A percentile compares a stretch with the other conserved stretches of the same genome.
These are phyloP conservation scores for Multifurca ochricompacta DNA, from an alignment of 768 basidiomycete genomes.

Conservation along the genomic window DNA sequence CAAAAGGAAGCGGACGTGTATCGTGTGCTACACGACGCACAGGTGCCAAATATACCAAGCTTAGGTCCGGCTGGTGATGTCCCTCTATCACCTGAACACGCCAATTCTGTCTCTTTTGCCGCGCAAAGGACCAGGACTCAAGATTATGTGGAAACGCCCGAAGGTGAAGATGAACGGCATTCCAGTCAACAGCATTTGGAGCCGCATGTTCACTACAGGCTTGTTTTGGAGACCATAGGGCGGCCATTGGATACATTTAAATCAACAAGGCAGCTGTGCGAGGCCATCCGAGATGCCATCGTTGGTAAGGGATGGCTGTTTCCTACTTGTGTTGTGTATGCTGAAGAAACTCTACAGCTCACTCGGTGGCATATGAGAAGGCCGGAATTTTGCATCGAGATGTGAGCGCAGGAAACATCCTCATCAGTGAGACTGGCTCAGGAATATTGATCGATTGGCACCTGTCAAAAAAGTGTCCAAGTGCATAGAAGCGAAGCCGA, in stretches of 20 bases:
- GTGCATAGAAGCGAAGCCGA: background rate
- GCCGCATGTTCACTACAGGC: background rate
- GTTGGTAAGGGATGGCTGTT: background rate
- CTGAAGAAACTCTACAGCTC: background rate
- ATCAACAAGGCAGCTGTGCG: background rate
- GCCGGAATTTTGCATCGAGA: conserved; percentile 3
- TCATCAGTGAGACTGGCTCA: background rate
- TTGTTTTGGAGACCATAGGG: background rate
- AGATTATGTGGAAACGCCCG: background rate
- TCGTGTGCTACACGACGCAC: background rate
- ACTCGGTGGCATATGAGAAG: background rate
- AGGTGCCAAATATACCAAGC: background rate
- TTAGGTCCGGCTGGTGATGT: background rate
- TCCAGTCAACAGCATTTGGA: background rate
- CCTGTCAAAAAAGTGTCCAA: background rate
- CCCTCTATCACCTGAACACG: background rate
- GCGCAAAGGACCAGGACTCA: background rate
- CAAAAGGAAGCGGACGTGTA: background rate
- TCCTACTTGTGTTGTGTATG: background rate
- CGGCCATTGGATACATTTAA: background rate
- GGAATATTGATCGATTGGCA: conserved; percentile 5
- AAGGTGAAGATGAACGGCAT: background rate
- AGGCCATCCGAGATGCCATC: background rate
- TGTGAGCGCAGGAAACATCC: conserved; percentile 2
- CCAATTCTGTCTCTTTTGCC: background rate